A percentile compares a stretch with the other conserved stretches of the same genome.
These are phyloP conservation scores for Helicocarpus griseus DNA, from an alignment of 2,329 filamentous ascomycete species.

Conservation along the genomic window DNA sequence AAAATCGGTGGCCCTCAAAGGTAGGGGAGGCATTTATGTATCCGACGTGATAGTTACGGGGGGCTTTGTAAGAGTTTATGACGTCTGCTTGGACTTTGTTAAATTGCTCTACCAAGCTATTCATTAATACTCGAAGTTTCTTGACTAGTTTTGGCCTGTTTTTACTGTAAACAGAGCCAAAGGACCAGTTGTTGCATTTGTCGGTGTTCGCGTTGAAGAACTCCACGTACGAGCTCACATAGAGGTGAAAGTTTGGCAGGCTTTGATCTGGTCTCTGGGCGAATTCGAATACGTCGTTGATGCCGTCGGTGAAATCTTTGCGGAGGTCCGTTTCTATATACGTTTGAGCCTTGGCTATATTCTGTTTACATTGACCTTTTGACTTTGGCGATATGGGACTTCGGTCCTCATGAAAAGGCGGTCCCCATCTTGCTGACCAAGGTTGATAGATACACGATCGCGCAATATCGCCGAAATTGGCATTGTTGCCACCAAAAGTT, in stretches of 20 bases:
- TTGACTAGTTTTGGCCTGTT: conserved; percentile 2
- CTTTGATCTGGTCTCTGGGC: no score
- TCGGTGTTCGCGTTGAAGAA: conserved; percentile 1
- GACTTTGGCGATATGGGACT: no score
- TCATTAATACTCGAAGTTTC: background rate
- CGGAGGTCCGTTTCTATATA: background rate
- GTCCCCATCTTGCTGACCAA: background rate
- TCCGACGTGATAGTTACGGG: background rate
- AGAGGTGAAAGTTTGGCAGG: background rate
- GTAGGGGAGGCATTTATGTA: background rate
- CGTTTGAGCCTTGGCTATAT: background rate
- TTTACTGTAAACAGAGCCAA: background rate
- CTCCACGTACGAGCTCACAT: background rate
- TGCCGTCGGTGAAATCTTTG: no score
- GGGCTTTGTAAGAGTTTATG: background rate
- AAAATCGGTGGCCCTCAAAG: conserved; percentile 2
- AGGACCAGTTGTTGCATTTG: background rate
- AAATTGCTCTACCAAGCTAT: background rate
- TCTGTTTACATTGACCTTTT: no score
- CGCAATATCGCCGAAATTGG: background rate
- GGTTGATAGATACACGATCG: background rate
- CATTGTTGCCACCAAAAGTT: conserved; percentile 1
- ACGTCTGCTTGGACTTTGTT: background rate
- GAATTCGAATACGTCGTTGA: no score
- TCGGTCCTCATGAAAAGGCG: no score